Percentiles rank a stretch among this genome's conserved stretches.
Conservation (phyloP, 2,329 filamentous ascomycete genomes). For the Colletotrichum caudatum region DNA sequence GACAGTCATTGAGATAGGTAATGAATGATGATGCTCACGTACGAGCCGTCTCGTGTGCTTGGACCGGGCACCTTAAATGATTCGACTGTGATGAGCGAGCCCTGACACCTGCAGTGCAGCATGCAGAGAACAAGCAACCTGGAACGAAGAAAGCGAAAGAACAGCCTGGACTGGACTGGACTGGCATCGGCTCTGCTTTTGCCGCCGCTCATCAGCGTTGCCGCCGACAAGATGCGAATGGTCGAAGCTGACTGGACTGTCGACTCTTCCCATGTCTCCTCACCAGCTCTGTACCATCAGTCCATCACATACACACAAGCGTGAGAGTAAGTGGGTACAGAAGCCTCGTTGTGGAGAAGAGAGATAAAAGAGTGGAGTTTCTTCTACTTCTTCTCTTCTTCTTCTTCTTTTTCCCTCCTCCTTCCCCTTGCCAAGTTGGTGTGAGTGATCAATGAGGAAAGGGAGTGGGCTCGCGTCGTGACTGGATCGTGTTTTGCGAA, state of each 20-base stretch:
- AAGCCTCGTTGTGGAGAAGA: conserved; percentile 1
- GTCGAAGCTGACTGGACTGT: conserved; percentile 14
- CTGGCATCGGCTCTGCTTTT: neutral
- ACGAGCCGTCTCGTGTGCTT: conserved; percentile 5
- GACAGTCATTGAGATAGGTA: neutral
- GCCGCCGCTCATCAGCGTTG: conserved; percentile 15
- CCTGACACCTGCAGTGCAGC: conserved; percentile 14
- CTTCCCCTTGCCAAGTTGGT: conserved; percentile 9
- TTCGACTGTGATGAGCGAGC: conserved; percentile 1
- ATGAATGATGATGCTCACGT: neutral
- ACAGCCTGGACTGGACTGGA: neutral
- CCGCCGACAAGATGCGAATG: conserved; percentile 27
- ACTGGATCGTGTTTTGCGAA: conserved; percentile 40
- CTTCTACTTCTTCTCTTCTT: neutral
- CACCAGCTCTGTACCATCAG: neutral
- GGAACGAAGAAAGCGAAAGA: neutral
- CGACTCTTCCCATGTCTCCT: neutral
- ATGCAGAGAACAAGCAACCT: conserved; percentile 14
- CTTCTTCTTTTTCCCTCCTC: too few relatives aligned
- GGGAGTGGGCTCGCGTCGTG: conserved; percentile 34
- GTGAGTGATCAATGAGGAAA: conserved; percentile 14
- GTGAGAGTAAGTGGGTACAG: neutral
- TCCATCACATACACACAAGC: neutral
- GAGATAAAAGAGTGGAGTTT: neutral
- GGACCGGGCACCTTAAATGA: conserved; percentile 1